Percentiles rank a stretch among this genome's conserved stretches.
phyloP scores from a whole-genome alignment of 1,284 basidiomycete species.

The Singerocomus inundabilis region DNA sequence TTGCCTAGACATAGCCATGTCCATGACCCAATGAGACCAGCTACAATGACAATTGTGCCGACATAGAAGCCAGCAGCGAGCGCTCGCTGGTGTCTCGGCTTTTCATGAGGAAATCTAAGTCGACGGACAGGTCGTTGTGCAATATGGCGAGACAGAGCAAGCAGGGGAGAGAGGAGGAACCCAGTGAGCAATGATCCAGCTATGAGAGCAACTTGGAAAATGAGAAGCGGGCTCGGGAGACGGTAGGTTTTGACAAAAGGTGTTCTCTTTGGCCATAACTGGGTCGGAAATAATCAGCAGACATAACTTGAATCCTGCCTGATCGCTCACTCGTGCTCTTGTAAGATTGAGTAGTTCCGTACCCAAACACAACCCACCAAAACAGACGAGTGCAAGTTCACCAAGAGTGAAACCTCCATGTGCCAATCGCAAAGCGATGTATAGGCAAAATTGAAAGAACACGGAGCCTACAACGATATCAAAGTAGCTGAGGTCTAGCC shows the following conservation, averaged over 20 bases:
- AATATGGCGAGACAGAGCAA: constrained; percentile 90
- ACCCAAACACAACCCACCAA: constrained; percentile 83
- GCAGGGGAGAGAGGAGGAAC: constrained; percentile 90
- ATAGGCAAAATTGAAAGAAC: constrained; percentile 91
- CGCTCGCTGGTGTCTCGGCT: constrained; percentile 78
- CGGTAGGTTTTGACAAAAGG: constrained; percentile 91
- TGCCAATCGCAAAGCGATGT: constrained; percentile 86
- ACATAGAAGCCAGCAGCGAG: constrained; percentile 87
- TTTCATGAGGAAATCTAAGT: constrained; percentile 86
- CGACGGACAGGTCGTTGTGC: constrained; percentile 90
- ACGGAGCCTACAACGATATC: constrained; percentile 76
- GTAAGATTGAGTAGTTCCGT: constrained; percentile 87
- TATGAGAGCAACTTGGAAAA: constrained; percentile 92
- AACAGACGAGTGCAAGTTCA: constrained; percentile 86
- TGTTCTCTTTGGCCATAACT: constrained; percentile 83
- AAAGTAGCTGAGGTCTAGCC: constrained; percentile 70
- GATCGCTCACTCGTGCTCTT: constrained; percentile 62
- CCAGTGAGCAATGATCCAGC: constrained; percentile 91
- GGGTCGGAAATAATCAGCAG: constrained; percentile 13
- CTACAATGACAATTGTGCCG: constrained; percentile 76
- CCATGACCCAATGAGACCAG: constrained; percentile 91
- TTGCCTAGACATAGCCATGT: constrained; percentile 84
- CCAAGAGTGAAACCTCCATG: constrained; percentile 94
- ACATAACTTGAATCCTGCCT: background rate
- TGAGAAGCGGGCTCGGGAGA: constrained; percentile 87